A percentile compares a stretch with the other conserved stretches of the same genome.
These are phyloP conservation scores for Rhizophagus sp. DNA, from an alignment of 192 early-diverging fungal species.

Conservation along the genomic window DNA sequence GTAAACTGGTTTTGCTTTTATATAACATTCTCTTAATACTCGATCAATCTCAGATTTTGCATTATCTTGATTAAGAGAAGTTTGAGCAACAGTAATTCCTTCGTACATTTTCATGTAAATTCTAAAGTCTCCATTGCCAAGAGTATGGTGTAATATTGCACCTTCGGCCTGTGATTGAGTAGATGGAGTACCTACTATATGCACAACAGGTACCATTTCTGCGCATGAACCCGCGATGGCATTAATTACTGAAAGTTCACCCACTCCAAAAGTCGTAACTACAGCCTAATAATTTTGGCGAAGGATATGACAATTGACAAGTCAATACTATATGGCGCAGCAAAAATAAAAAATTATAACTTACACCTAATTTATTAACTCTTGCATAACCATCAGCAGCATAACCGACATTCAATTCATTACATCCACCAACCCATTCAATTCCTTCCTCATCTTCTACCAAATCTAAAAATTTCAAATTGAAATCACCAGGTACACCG, in stretches of 20 bases:
- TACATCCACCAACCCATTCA: conserved; percentile 46
- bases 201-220: conserved; percentile 53
- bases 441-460: conserved; percentile 41
- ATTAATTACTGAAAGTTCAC: conserved; percentile 46
- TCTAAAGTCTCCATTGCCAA: conserved; percentile 54
- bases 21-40: conserved; percentile 36
- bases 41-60: conserved; percentile 47
- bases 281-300: conserved; percentile 25
- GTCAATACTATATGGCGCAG: background rate
- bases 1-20: conserved; percentile 41
- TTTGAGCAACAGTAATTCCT: conserved; percentile 44
- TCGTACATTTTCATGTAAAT: conserved; percentile 47
- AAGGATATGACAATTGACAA: background rate
- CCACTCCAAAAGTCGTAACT: conserved; percentile 52
- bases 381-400: conserved; percentile 56
- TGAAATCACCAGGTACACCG: conserved; percentile 51
- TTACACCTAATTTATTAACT: conserved; percentile 40
- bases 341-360: background rate
- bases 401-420: conserved; percentile 47
- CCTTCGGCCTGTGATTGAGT: conserved; percentile 48
- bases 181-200: conserved; percentile 53
- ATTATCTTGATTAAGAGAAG: conserved; percentile 34
- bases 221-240: conserved; percentile 50
- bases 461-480: conserved; percentile 38
- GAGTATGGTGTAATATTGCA: conserved; percentile 50